Percentiles rank a stretch among this genome's conserved stretches.
These are phyloP conservation scores for Zoysia japonica DNA, from an alignment of 176 grass and related monocot genomes.

Conservation along the genomic window DNA sequence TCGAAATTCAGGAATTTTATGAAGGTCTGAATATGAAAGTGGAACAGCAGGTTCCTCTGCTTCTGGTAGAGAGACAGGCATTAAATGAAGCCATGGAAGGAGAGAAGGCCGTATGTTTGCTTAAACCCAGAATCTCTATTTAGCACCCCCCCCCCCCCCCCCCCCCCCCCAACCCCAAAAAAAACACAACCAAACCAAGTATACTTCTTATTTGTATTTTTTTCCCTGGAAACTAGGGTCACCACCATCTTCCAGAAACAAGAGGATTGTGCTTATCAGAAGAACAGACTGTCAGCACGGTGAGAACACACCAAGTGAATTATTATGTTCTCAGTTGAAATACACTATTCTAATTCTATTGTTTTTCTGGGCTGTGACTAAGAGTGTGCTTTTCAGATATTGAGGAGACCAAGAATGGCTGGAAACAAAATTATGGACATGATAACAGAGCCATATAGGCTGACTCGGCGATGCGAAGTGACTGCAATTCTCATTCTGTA, in stretches of 20 bases:
- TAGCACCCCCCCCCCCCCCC: no score
- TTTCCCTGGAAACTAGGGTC: slow-evolving; percentile 59
- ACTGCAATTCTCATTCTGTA: slow-evolving; percentile 95
- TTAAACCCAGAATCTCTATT: slow-evolving; percentile 15
- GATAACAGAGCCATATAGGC: slow-evolving; percentile 84
- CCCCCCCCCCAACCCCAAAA: no score
- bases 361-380: not conserved
- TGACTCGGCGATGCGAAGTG: slow-evolving; percentile 88
- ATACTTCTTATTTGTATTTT: slow-evolving; percentile 14
- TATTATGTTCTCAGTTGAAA: slow-evolving; percentile 20
- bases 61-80: slow-evolving; percentile 96
- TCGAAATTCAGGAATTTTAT: slow-evolving; percentile 95
- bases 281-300: slow-evolving; percentile 95
- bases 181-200: not conserved
- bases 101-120: slow-evolving; percentile 71
- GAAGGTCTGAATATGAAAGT: slow-evolving; percentile 98
- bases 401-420: slow-evolving; percentile 69
- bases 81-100: slow-evolving; percentile 98
- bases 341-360: slow-evolving; percentile 5
- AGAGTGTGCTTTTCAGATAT: slow-evolving; percentile 55
- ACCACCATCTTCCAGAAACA: slow-evolving; percentile 96
- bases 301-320: slow-evolving; percentile 42
- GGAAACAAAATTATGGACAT: slow-evolving; percentile 88
- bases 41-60: slow-evolving; percentile 87
- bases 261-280: slow-evolving; percentile 96